Percentiles rank a stretch among this genome's conserved stretches.
Conservation (phyloP, 495 filamentous ascomycete species). For the Entonaema liquescens region DNA sequence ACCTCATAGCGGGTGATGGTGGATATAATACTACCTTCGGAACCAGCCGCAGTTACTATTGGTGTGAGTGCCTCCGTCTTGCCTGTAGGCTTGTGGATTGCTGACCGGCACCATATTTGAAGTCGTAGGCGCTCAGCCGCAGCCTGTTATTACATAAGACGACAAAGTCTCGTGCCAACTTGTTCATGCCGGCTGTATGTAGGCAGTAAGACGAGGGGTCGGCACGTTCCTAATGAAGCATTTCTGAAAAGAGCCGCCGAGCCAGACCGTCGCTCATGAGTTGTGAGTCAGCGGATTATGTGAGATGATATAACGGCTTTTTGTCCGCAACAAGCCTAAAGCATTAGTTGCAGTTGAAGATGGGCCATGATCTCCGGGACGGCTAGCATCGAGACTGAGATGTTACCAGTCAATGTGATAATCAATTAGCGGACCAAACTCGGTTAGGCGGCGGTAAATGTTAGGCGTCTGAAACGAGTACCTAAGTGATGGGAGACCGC, state of each 20-base stretch:
- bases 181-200: slow-evolving; percentile 20
- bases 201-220: slow-evolving; percentile 22
- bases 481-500: background rate
- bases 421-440: slow-evolving; percentile 2
- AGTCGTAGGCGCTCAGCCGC: background rate
- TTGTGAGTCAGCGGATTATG: background rate
- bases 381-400: background rate
- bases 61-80: background rate
- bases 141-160: slow-evolving; percentile 6
- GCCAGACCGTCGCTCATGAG: background rate
- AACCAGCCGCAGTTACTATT: background rate
- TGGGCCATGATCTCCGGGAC: background rate
- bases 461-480: slow-evolving; percentile 1
- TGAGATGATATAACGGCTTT: background rate
- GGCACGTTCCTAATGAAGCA: slow-evolving; percentile 5
- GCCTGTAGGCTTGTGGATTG: background rate
- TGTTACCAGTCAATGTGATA: background rate
- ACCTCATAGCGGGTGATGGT: slow-evolving; percentile 1
- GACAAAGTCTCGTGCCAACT: slow-evolving; percentile 28
- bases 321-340: background rate
- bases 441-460: slow-evolving; percentile 14
- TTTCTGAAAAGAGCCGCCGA: background rate
- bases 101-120: background rate
- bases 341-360: background rate
- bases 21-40: slow-evolving; percentile 1